Base-by-base conservation (phyloP, 2,329 filamentous ascomycete genomes). In the Botrytis fragariae region DNA sequence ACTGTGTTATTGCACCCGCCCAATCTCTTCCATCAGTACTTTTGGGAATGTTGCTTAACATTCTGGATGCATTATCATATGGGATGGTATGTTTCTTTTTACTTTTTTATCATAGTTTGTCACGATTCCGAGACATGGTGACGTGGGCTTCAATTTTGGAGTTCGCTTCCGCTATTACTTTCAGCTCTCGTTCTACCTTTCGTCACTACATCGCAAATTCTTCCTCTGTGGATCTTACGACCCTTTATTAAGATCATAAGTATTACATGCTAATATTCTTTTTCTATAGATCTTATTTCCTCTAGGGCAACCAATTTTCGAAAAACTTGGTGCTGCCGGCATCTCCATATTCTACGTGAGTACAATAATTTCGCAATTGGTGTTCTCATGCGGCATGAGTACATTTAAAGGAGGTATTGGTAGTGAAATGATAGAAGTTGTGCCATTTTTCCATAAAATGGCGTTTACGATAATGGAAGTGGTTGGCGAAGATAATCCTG, bases 311-410 rank as follows among this genome's bases (percentile, higher is more conserved):
- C 90, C 93, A 12, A 88, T 97, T 32, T 99, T 99, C 81, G 89
- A 92, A 42, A 88, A 92, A 75, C 89, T 98, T 10, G 96, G 95
- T 2, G 91, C 95, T 0, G 95, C 97, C 73, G 96, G 96, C 37
- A 97, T 99, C 72, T 97, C 96, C 0, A 98, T 99, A 83, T 99
- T 98, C 84, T 99, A 98, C 82, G 93, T 99, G 77, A 98, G 95
- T 86, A 98, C 95, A 73, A 97, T 99, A 76, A 88, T 98, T 59
- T 93, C 96, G 0, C 96, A 99, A 81, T 83, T 99, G 69, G 92
- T 94, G 25, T 98, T 95, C 81, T 98, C 95, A 0, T 87, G 87
- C 32, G 91, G 90, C 5, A 92, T 94, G 0, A 98, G 95, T 79
- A 90, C 93, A 48, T 99, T 99, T 84, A 92, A 89, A 77, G 95